Conservation (phyloP, 208 protist species). For the Wallacemonas sp. region DNA sequence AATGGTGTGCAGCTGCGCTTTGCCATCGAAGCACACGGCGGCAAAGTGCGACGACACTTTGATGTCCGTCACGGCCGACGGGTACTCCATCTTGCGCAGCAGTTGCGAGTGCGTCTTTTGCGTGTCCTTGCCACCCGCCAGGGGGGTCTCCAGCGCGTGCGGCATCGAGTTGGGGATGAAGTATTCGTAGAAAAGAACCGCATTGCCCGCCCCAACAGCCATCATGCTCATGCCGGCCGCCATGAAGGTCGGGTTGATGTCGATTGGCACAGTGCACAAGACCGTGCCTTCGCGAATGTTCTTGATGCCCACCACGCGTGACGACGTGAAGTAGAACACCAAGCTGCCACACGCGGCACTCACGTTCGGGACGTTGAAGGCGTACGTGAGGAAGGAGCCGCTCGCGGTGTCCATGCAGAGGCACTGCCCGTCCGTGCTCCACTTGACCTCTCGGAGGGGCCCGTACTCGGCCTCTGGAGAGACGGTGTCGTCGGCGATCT, state of each 20-base stretch:
- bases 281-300: constrained; percentile 71
- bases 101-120: constrained; percentile 35
- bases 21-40: constrained; percentile 85
- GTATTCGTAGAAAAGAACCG: constrained; percentile 87
- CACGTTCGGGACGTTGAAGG: constrained; percentile 81
- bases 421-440: constrained; percentile 92
- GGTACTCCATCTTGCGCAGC: constrained; percentile 78
- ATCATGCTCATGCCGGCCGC: constrained; percentile 80
- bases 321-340: constrained; percentile 85
- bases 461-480: constrained; percentile 53
- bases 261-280: constrained; percentile 71
- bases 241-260: constrained; percentile 88
- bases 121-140: constrained; percentile 14
- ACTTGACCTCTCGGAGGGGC: constrained; percentile 34
- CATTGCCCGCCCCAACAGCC: constrained; percentile 81
- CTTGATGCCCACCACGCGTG: constrained; percentile 84
- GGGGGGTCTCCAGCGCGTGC: background rate
- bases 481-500: constrained; percentile 27
- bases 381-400: constrained; percentile 79
- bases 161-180: constrained; percentile 53
- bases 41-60: constrained; percentile 78
- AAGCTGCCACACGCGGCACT: constrained; percentile 64
- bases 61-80: constrained; percentile 64
- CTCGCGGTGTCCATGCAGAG: constrained; percentile 74
- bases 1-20: constrained; percentile 85